These are phyloP conservation scores for Amyloporia xantha DNA, from an alignment of 768 basidiomycete genomes.

Conservation along the genomic window DNA sequence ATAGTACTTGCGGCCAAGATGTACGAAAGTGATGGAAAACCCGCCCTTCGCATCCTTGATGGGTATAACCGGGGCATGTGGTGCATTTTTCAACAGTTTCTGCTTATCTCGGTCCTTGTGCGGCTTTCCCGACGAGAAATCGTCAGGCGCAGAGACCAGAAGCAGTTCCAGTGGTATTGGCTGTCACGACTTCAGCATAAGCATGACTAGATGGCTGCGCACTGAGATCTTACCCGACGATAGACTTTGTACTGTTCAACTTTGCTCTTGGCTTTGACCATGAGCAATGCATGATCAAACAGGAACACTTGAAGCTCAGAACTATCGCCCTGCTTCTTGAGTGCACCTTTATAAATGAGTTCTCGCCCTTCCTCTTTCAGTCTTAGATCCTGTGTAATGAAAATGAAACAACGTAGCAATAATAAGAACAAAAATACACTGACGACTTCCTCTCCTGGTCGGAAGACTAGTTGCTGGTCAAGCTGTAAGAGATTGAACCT, in stretches of 20 bases:
- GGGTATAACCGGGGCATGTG: slow-evolving; percentile 41
- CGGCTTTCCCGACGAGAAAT: slow-evolving; percentile 32
- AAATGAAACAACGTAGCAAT: background rate
- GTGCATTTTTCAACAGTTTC: slow-evolving; percentile 30
- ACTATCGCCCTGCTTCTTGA: slow-evolving; percentile 80
- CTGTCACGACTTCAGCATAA: too few species aligned
- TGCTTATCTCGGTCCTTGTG: slow-evolving; percentile 20
- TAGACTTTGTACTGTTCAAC: slow-evolving; percentile 92
- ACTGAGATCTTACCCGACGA: slow-evolving; percentile 82
- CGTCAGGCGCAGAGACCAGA: slow-evolving; percentile 72
- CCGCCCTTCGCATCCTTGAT: slow-evolving; percentile 71
- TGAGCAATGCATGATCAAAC: slow-evolving; percentile 93
- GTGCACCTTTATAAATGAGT: slow-evolving; percentile 82
- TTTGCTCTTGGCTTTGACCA: slow-evolving; percentile 91
- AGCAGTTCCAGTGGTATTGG: slow-evolving; percentile 95
- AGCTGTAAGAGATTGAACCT: slow-evolving; percentile 92
- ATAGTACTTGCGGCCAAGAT: slow-evolving; percentile 90
- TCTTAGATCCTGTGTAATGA: slow-evolving; percentile 60
- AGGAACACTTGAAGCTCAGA: slow-evolving; percentile 91
- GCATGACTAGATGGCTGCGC: too few species aligned
- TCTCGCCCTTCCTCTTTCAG: slow-evolving; percentile 85
- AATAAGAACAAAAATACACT: slow-evolving; percentile 22
- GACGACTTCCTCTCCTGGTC: slow-evolving; percentile 86
- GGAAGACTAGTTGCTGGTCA: slow-evolving; percentile 85
- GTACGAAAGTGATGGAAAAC: slow-evolving; percentile 87